Conservation (phyloP, 78 protist species). For the Polysphondylium violaceum region DNA sequence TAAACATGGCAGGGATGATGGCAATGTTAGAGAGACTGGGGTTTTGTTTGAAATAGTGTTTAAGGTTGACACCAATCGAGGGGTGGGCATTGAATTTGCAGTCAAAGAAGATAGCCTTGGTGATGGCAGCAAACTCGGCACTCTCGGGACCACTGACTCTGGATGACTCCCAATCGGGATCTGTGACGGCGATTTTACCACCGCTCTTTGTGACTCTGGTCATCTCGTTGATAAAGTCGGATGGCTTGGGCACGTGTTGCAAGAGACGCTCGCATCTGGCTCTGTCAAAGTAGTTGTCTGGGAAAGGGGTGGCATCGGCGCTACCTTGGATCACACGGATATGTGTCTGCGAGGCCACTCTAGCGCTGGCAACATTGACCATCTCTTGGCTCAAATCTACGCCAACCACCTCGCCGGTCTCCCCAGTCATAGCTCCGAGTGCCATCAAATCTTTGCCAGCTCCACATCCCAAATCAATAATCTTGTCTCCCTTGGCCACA, state of each 20-base stretch:
- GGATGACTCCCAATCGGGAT: not conserved
- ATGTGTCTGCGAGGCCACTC: not conserved
- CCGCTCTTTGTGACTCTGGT: not conserved
- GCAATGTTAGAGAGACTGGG: not conserved
- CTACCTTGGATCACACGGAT: not conserved
- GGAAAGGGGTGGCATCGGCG: not conserved
- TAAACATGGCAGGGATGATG: not conserved
- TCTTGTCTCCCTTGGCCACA: not conserved
- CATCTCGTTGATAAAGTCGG: not conserved
- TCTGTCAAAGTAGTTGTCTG: not conserved
- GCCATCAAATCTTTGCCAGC: not conserved
- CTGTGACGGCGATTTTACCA: not conserved
- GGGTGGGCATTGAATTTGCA: slow-evolving; percentile 6
- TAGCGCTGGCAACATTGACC: not conserved
- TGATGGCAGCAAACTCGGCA: not conserved
- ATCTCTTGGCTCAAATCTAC: not conserved
- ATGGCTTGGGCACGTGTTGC: slow-evolving; percentile 21
- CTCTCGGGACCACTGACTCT: not conserved
- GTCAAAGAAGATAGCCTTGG: not conserved
- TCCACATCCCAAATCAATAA: slow-evolving; percentile 12
- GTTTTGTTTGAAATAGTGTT: not conserved
- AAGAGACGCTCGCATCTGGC: not conserved
- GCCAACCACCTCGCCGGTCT: not conserved
- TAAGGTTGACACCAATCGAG: not conserved
- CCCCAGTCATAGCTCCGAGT: not conserved